Percentiles rank a stretch among this genome's conserved stretches.
Conservation (phyloP, 2,329 filamentous ascomycete genomes). For the Myriosclerotinia duriaeana region DNA sequence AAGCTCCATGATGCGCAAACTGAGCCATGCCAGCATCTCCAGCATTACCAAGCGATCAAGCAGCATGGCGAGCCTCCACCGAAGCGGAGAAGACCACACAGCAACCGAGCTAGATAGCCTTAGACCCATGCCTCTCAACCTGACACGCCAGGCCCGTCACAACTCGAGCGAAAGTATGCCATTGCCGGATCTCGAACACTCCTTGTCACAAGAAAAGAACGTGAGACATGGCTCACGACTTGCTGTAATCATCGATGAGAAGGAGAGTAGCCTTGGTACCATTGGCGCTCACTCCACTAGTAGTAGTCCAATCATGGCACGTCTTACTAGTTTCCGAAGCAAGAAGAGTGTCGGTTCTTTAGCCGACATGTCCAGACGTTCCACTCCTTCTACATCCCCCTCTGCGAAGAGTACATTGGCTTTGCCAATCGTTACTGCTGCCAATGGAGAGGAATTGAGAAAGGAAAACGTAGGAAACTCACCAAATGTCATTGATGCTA, state of each 20-base stretch:
- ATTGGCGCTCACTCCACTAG: constrained; percentile 20
- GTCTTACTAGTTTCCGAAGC: constrained; percentile 33
- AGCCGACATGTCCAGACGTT: constrained; percentile 19
- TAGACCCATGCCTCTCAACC: constrained; percentile 22
- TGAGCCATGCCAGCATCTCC: constrained; percentile 73
- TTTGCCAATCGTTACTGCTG: constrained; percentile 27
- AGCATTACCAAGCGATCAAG: constrained; percentile 67
- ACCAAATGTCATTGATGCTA: constrained; percentile 24
- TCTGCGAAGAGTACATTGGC: constrained; percentile 35
- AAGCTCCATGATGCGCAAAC: constrained; percentile 81
- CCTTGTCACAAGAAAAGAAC: constrained; percentile 9
- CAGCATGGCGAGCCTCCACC: constrained; percentile 38
- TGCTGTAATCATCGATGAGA: constrained; percentile 38
- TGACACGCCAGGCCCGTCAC: constrained; percentile 23
- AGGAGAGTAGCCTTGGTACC: constrained; percentile 35
- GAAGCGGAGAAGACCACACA: constrained; percentile 32
- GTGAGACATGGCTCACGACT: constrained; percentile 28
- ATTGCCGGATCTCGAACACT: constrained; percentile 29
- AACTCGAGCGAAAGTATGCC: constrained; percentile 27
- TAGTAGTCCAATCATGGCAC: constrained; percentile 24
- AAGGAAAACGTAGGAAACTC: constrained; percentile 25
- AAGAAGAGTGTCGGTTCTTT: constrained; percentile 35
- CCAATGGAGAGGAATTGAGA: constrained; percentile 33
- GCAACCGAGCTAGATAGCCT: constrained; percentile 27
- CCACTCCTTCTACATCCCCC: constrained; percentile 33